Base-by-base conservation (phyloP, 768 basidiomycete genomes). In the Podaxis sp. region DNA sequence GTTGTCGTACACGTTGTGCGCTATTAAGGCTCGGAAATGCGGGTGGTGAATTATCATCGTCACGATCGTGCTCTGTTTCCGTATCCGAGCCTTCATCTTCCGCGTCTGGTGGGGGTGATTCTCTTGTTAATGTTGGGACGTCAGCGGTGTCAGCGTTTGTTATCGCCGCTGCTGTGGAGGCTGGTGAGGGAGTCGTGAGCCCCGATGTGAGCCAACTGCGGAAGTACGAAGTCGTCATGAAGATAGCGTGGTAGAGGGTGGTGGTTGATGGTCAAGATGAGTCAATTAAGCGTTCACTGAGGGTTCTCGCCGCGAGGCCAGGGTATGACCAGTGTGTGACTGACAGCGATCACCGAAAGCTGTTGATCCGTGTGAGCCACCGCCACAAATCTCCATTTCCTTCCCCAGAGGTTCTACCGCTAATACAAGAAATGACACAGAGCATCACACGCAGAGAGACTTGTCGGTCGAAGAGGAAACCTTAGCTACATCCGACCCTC, bases 11-110 rank as follows among this genome's bases (percentile, higher is more conserved):
- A 27, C 91, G 83, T 66, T 93, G 91, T 3, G 86, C 88, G 63
- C 91, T 92, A 68, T 79, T 79, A 3, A 85, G 74, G 55, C 81
- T 82, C 25, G 91, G 91, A 69, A 93, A 93, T 1, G 86, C 83
- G 10, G 91, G 91, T 5, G 91, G 86, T 11, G 67, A 66, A 65
- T 91, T 84, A 61, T 87, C 80, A 57, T 79, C 75, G 10, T 74
- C 75, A 53, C 70, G 74, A 60, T 75, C 73, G 44, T 52, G 63
- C 66, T 75, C 74, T 2, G 69, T 75, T 63, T 70, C 78, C 64
- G 71, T 72, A 28, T 65, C 72, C 14, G 62, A 63, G 14, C 72
- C 73, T 5, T 69, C 77, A 13, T 76, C 80, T 55, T 81, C 78
- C 62, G 80, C 77, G 7, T 73, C 70, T 47, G 76, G 69, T 35